phyloP scores from a whole-genome alignment of 768 basidiomycete genomes.

The Fomitopsis pulvina region DNA sequence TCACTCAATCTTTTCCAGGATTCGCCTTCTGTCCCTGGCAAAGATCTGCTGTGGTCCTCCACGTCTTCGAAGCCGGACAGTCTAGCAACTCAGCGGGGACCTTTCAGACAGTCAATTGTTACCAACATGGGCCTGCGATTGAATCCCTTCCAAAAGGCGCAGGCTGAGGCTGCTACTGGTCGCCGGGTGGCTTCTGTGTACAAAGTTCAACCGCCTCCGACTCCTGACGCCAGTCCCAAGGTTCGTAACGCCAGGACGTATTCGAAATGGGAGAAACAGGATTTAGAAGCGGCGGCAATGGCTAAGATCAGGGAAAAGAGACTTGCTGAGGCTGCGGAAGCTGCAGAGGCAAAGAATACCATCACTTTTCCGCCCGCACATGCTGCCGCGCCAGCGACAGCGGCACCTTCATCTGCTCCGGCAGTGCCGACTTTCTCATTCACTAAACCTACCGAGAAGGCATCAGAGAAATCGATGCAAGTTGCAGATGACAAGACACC shows the following conservation, averaged over 20 bases:
- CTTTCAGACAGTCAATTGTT: constrained; percentile 43
- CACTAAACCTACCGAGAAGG: constrained; percentile 1
- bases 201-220: constrained; percentile 20
- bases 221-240: constrained; percentile 46
- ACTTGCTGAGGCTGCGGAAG: constrained; percentile 25
- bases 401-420: not conserved
- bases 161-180: constrained; percentile 24
- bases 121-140: constrained; percentile 36
- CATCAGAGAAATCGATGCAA: not conserved
- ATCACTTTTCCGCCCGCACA: not conserved
- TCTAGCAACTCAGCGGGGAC: constrained; percentile 24
- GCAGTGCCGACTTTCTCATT: not conserved
- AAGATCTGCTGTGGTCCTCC: constrained; percentile 66
- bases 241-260: constrained; percentile 38
- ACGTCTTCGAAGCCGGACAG: constrained; percentile 33
- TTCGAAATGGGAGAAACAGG: constrained; percentile 85
- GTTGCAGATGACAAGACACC: not conserved
- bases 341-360: constrained; percentile 7
- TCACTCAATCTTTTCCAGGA: constrained; percentile 12
- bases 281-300: constrained; percentile 76
- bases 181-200: constrained; percentile 37
- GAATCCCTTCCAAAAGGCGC: constrained; percentile 41
- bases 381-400: not conserved
- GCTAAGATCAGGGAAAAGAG: constrained; percentile 55
- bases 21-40: constrained; percentile 41